Percentiles rank a stretch among this genome's conserved stretches.
phyloP scores from a whole-genome alignment of 2,329 filamentous ascomycete genomes.

The Ceratocystis alfenasii region DNA sequence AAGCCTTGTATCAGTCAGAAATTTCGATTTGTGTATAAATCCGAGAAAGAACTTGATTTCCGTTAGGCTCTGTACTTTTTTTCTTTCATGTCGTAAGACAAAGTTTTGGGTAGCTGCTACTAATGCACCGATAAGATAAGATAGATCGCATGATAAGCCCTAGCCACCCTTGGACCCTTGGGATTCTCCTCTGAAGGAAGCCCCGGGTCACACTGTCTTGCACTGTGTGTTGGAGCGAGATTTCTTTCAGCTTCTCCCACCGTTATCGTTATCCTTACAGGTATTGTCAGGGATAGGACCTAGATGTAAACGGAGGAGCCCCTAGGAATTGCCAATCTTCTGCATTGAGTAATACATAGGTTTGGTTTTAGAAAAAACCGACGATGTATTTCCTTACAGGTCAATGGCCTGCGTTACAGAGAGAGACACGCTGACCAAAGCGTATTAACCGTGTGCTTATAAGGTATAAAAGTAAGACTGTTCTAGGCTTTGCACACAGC shows the following conservation, averaged over 20 bases:
- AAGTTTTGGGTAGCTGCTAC: not conserved
- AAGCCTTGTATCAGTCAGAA: no score
- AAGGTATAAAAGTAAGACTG: not conserved
- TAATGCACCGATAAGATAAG: not conserved
- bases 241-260: not conserved
- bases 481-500: not conserved
- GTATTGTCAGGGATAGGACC: not conserved
- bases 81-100: not conserved
- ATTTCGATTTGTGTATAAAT: no score
- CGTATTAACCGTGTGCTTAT: not conserved
- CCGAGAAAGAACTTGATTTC: no score
- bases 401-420: not conserved
- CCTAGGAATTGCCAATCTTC: no score
- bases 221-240: not conserved
- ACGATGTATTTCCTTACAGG: no score
- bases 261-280: not conserved
- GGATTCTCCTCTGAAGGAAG: no score
- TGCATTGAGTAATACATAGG: no score
- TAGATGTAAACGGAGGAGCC: not conserved
- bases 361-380: no score
- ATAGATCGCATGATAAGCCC: not conserved
- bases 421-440: not conserved
- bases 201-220: no score
- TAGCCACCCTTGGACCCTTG: not conserved
- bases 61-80: no score